phyloP scores from a whole-genome alignment of 495 filamentous ascomycete genomes.

The Parmelia sp. region DNA sequence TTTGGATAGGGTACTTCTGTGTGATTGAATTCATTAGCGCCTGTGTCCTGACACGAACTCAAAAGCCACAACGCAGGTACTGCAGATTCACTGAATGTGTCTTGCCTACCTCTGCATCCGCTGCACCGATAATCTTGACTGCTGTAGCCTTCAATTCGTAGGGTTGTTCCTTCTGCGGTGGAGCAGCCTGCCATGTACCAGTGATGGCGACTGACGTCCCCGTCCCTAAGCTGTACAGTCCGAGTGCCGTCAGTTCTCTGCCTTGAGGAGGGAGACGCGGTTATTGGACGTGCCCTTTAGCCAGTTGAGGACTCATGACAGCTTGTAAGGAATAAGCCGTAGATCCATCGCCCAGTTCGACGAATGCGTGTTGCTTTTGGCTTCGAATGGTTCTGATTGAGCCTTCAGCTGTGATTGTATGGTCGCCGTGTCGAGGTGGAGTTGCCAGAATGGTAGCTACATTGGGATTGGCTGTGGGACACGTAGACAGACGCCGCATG shows the following conservation, averaged over 20 bases:
- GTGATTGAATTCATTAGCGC: slow-evolving; percentile 17
- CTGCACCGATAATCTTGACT: slow-evolving; percentile 64
- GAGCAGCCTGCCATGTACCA: slow-evolving; percentile 72
- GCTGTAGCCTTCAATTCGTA: slow-evolving; percentile 70
- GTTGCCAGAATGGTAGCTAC: slow-evolving; percentile 20
- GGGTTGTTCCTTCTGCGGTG: slow-evolving; percentile 58
- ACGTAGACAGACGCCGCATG: slow-evolving; percentile 2
- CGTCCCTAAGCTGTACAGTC: slow-evolving; percentile 57
- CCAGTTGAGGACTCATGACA: slow-evolving; percentile 66
- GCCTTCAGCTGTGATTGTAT: slow-evolving; percentile 58
- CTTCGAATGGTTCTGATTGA: slow-evolving; percentile 79
- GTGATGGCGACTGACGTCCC: slow-evolving; percentile 74
- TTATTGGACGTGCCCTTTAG: slow-evolving; percentile 60
- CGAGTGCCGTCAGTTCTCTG: slow-evolving; percentile 14
- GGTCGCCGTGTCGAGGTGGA: slow-evolving; percentile 19
- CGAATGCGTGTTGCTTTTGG: slow-evolving; percentile 78
- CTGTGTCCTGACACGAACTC: not conserved
- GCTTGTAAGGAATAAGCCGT: slow-evolving; percentile 73
- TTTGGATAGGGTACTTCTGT: slow-evolving; percentile 85
- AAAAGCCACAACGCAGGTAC: slow-evolving; percentile 4
- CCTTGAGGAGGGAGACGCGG: slow-evolving; percentile 14
- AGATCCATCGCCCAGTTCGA: slow-evolving; percentile 82
- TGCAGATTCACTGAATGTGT: not conserved
- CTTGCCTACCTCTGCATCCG: slow-evolving; percentile 67
- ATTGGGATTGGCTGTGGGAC: slow-evolving; percentile 17